These are phyloP conservation scores for Magnusiomyces paraingens DNA, from an alignment of 1,139 yeast genomes.

Conservation along the genomic window DNA sequence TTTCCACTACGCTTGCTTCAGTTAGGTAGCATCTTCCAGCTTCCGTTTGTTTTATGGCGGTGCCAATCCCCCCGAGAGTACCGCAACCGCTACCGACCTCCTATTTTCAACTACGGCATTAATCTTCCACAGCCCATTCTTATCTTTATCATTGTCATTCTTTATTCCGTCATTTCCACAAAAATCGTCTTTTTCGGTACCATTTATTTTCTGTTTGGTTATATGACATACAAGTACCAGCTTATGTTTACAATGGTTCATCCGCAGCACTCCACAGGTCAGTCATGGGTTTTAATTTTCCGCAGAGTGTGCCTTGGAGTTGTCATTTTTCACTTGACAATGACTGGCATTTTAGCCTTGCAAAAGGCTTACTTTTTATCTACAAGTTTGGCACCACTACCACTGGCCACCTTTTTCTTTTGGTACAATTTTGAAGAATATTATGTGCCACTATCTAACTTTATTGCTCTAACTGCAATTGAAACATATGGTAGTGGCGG, in stretches of 20 bases:
- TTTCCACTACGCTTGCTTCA: slow-evolving; percentile 69
- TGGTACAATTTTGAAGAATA: slow-evolving; percentile 78
- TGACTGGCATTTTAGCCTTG: slow-evolving; percentile 84
- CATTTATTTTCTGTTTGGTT: slow-evolving; percentile 67
- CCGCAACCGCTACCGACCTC: slow-evolving; percentile 66
- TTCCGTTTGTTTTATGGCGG: slow-evolving; percentile 50
- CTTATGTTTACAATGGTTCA: slow-evolving; percentile 73
- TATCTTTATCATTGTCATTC: slow-evolving; percentile 64
- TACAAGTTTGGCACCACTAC: slow-evolving; percentile 64
- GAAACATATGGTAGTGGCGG: slow-evolving; percentile 23
- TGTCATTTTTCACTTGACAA: slow-evolving; percentile 73
- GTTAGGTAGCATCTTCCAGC: slow-evolving; percentile 59
- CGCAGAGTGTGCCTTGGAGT: slow-evolving; percentile 68
- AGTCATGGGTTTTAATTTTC: slow-evolving; percentile 78
- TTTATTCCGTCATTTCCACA: slow-evolving; percentile 72
- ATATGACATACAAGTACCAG: slow-evolving; percentile 74
- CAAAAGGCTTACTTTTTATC: slow-evolving; percentile 73
- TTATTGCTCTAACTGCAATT: slow-evolving; percentile 76
- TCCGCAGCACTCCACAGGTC: slow-evolving; percentile 85
- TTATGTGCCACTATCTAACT: slow-evolving; percentile 72
- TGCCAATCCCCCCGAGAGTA: slow-evolving; percentile 65
- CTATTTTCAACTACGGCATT: slow-evolving; percentile 72
- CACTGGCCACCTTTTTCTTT: slow-evolving; percentile 57
- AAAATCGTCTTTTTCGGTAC: slow-evolving; percentile 69
- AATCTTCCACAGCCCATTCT: slow-evolving; percentile 76